These are phyloP conservation scores for Phytophthora hybrid DNA, from an alignment of 352 stramenopile species.

Conservation along the genomic window DNA sequence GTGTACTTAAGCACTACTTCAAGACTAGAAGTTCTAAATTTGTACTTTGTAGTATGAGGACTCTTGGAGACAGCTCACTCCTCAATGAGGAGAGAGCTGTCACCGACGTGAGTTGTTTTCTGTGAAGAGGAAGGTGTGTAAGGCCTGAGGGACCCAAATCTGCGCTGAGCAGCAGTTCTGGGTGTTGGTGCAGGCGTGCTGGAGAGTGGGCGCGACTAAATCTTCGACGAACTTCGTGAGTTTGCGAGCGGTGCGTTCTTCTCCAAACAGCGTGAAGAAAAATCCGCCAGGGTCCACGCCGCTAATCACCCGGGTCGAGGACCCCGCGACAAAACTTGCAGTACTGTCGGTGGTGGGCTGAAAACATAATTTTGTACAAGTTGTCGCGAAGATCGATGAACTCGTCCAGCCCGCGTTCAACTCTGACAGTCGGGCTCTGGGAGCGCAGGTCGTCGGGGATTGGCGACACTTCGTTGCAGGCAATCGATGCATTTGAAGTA, in stretches of 20 bases:
- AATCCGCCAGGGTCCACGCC: constrained; percentile 17
- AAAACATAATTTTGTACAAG: constrained; percentile 25
- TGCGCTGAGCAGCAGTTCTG: constrained; percentile 19
- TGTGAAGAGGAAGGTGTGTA: constrained; percentile 23
- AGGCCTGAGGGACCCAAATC: constrained; percentile 13
- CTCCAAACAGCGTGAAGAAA: constrained; percentile 10
- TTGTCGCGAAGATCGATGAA: constrained; percentile 28
- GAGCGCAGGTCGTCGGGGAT: not conserved
- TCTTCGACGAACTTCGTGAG: constrained; percentile 23
- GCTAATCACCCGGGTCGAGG: constrained; percentile 13
- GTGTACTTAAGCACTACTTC: no score
- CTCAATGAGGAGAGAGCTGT: not conserved
- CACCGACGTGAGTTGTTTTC: not conserved
- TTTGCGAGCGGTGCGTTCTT: constrained; percentile 2
- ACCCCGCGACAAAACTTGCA: constrained; percentile 24
- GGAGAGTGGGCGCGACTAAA: not conserved
- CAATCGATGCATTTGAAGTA: constrained; percentile 10
- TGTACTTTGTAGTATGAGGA: no score
- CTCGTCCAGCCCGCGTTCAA: constrained; percentile 14
- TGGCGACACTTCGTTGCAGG: not conserved
- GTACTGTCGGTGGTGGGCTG: constrained; percentile 16
- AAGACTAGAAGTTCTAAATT: no score
- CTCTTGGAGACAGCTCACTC: no score
- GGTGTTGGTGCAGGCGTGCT: not conserved
- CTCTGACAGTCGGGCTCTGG: not conserved